Evolutionary conservation across 2,329 filamentous ascomycete genomes (phyloP), one percentile per base, ranked within the genome.

Genomic region (Trichoderma asperellum): DNA sequence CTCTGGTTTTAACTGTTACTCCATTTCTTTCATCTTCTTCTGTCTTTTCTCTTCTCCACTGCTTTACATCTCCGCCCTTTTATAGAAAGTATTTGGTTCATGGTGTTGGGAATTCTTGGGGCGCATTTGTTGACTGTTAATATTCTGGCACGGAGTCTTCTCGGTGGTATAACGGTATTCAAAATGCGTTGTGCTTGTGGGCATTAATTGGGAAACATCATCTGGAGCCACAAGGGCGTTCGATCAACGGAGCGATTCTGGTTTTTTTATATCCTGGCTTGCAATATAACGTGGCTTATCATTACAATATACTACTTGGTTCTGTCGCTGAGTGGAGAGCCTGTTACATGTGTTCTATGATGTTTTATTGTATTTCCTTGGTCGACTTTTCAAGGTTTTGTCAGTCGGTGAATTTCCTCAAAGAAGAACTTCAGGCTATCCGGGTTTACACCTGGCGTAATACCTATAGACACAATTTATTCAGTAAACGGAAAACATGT

Each of bases 381-480:
- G n/a, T 35, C 8, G 12, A 5, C 18, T n/a, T 12, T 4, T 56
- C 16, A 68, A n/a, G 71, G 78, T 76, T 85, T 86, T 43, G 87
- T 88, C 70, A 90, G 81, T 59, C 92, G 87, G 79, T 97, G 93
- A 69, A 98, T 89, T 81, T 99, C 96, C 77, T 96, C 85, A 73
- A 99, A 95, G 84, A 92, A 99, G 82, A 96, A 97, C 79, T 89
- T 95, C 74, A 99, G 83, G 79, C 97, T 91, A 61, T 98, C 94
- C 0, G 96, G 96, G 74, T 98, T 92, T 66, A 99, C 96, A 73
- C 94, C 91, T 0, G 96, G 96, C 37, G 96, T 99, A 72, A 99
- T 94, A 71, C 93, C 93, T 96, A 75, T 4, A 58, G 40, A 29
- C 11, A 21, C 27, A 59, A 1, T 35, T 76, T 43, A 75, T 73